phyloP scores from a whole-genome alignment of 148 eudicot genomes.

The Nepenthes mirabilis region DNA sequence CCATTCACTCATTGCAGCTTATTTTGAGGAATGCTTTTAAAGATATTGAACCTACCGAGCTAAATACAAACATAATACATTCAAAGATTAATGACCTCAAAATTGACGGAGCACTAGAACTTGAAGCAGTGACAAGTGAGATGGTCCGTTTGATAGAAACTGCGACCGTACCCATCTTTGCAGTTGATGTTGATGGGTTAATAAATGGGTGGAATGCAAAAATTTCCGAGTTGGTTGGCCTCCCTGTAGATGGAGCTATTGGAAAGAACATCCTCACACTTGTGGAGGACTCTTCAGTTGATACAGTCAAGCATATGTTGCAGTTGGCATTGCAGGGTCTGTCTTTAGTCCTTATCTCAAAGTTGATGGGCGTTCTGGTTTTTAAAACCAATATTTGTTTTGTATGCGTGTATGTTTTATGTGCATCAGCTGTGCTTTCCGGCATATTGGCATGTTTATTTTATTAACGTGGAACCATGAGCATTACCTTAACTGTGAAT shows the following conservation, averaged over 20 bases:
- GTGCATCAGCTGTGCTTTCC: no score
- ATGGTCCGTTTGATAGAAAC: conserved; percentile 97
- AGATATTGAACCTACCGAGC: conserved; percentile 31
- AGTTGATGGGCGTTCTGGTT: neutral
- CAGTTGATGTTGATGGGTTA: conserved; percentile 67
- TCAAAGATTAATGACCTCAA: conserved; percentile 50
- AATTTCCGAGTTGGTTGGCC: conserved; percentile 68
- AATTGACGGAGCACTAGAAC: conserved; percentile 61
- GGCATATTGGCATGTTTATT: no score
- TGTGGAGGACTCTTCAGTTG: conserved; percentile 64
- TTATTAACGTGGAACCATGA: no score
- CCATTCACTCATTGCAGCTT: conserved; percentile 88
- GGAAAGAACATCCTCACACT: conserved; percentile 58
- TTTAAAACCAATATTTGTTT: neutral
- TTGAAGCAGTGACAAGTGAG: conserved; percentile 77
- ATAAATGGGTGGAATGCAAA: conserved; percentile 93
- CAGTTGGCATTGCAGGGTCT: conserved; percentile 63
- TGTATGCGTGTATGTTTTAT: no score
- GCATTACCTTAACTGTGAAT: no score
- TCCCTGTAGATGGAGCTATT: conserved; percentile 53
- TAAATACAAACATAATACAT: conserved; percentile 35
- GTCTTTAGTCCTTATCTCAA: conserved; percentile 1
- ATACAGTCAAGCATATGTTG: conserved; percentile 58
- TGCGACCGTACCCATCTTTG: conserved; percentile 83
- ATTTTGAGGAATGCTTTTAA: conserved; percentile 70